Evolutionary conservation across 2,329 filamentous ascomycete species (phyloP).

Genomic region (Cordyceps tenuipes): DNA sequence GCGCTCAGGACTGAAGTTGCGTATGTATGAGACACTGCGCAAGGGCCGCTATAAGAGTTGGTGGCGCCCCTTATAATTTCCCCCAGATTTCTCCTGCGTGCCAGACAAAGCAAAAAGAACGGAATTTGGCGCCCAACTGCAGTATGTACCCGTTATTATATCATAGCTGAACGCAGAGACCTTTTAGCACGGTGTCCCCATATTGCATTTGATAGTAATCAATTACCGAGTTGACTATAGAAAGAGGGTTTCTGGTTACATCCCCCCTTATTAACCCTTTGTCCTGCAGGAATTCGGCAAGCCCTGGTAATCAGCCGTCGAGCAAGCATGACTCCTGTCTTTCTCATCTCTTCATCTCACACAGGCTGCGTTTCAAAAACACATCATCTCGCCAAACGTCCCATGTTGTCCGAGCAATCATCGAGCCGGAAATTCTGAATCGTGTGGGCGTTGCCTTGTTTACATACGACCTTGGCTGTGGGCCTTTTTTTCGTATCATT

Average conservation of each 20-base stretch:
- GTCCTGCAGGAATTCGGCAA: not conserved
- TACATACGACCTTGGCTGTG: not conserved
- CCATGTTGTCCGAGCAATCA: not conserved
- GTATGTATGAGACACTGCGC: not conserved
- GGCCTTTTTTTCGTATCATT: not conserved
- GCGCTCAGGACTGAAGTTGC: not conserved
- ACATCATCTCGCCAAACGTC: not conserved
- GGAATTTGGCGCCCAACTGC: not conserved
- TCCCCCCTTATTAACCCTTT: not conserved
- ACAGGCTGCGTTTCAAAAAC: not conserved
- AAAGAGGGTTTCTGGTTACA: not conserved
- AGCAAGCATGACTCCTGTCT: not conserved
- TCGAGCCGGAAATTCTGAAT: not conserved
- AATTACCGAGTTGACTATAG: not conserved
- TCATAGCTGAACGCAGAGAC: not conserved
- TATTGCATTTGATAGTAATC: too few species aligned
- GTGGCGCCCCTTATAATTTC: slow-evolving; percentile 3
- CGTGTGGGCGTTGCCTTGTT: not conserved
- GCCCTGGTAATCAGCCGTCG: not conserved
- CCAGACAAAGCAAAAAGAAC: slow-evolving; percentile 5
- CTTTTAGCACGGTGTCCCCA: not conserved
- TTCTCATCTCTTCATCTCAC: not conserved
- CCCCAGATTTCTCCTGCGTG: slow-evolving; percentile 1
- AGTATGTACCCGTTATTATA: not conserved
- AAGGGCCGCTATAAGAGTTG: not conserved